Evolutionary conservation across 306 rosid species (phyloP), one percentile per base, ranked within the genome.

Genomic region (Gynostemma pentaphyllum): DNA sequence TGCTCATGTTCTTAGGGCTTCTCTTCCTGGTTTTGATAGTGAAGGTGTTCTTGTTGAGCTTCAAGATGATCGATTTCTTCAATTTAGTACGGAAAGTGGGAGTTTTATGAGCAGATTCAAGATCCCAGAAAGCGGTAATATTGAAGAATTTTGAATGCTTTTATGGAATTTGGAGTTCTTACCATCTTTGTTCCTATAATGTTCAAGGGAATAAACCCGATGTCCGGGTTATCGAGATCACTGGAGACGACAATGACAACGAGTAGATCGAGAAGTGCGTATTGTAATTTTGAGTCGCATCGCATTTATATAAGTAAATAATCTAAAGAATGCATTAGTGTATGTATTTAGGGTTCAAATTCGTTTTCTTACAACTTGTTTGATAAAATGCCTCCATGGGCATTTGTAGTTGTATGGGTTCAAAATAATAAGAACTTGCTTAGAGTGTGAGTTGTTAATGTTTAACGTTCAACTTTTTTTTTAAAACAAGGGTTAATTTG

Each of bases 21-120:
- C 69, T 46, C 76, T 86, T 36, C 97, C 85, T 7, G 83, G 84
- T 1, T 81, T 81, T 72, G 12, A 23, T 8, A 16, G 79, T 66
- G 89, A 89, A 62, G 89, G 86, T 37, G 89, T 84, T 26, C 77
- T 86, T 26, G 80, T 89, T 18, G 81, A 79, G 78, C 97, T 89
- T 37, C 82, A 82, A 23, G 95, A 86, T 1, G 82, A 77, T 4
- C 73, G 89, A 57, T 65, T 86, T 42, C 85, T 89, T 10, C 89
- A 89, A 78, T 86, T 89, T 5, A 84, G 95, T 37, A 72, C 89
- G 3, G 95, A 86, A 72, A 84, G 87, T 4, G 92, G 92, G 5
- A 74, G 81, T 68, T 83, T 86, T 81, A 28, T 81, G 83, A 80
- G 59, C 62, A 76, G 80, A 76, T 74, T 89, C 32, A 86, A 76